phyloP scores from a whole-genome alignment of 768 basidiomycete species.

The Lactarius hatsudake region DNA sequence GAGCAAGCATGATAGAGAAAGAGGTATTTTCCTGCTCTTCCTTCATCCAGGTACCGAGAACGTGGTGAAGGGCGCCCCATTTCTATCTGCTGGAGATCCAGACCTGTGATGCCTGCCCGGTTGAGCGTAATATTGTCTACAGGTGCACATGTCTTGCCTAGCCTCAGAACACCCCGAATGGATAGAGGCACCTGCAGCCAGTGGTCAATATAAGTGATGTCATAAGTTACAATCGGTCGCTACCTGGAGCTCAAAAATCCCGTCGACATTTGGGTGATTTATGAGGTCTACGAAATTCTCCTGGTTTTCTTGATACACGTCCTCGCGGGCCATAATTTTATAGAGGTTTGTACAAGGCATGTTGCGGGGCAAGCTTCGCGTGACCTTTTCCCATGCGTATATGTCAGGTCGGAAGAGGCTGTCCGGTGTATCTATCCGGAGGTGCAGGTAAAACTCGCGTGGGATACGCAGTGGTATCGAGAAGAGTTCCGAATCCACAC shows the following conservation, averaged over 20 bases:
- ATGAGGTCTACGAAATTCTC: slow-evolving; percentile 91
- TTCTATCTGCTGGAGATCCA: slow-evolving; percentile 82
- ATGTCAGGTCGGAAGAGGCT: slow-evolving; percentile 63
- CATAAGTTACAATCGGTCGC: background rate
- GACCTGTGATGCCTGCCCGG: slow-evolving; percentile 74
- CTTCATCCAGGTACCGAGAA: slow-evolving; percentile 71
- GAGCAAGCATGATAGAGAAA: slow-evolving; percentile 88
- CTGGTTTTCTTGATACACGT: slow-evolving; percentile 76
- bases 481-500: slow-evolving; percentile 74
- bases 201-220: slow-evolving; percentile 1
- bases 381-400: slow-evolving; percentile 72
- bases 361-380: slow-evolving; percentile 75
- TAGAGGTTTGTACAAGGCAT: slow-evolving; percentile 77
- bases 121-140: slow-evolving; percentile 73
- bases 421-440: slow-evolving; percentile 66
- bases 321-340: slow-evolving; percentile 79
- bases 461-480: slow-evolving; percentile 81
- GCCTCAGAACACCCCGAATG: slow-evolving; percentile 73
- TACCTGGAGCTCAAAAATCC: slow-evolving; percentile 92
- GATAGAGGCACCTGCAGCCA: slow-evolving; percentile 69
- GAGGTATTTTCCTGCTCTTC: slow-evolving; percentile 67
- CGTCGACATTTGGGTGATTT: slow-evolving; percentile 93
- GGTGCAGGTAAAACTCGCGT: slow-evolving; percentile 90
- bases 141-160: slow-evolving; percentile 80
- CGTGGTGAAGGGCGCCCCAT: slow-evolving; percentile 54